Evolutionary conservation across 345 rosid genomes (phyloP).

Genomic region (Lagerstroemia speciosa): DNA sequence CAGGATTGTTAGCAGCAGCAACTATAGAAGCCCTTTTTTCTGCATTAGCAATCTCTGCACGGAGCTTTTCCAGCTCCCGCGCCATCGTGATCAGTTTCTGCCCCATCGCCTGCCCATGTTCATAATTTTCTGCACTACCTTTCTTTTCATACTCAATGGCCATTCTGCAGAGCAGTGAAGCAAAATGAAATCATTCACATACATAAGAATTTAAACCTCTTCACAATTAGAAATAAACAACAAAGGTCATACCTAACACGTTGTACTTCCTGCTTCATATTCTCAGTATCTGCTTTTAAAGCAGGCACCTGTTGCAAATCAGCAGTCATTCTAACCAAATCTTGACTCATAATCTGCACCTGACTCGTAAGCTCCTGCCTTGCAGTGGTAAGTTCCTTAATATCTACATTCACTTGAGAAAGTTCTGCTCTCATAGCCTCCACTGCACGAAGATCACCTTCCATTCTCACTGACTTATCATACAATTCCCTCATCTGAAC

Average conservation of each 20-base stretch:
- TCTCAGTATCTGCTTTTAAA: slow-evolving; percentile 65
- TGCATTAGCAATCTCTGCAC: slow-evolving; percentile 82
- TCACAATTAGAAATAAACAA: background rate
- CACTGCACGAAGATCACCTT: slow-evolving; percentile 57
- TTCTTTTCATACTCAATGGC: slow-evolving; percentile 95
- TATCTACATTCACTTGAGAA: slow-evolving; percentile 53
- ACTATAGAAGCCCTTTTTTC: slow-evolving; percentile 59
- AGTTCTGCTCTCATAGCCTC: slow-evolving; percentile 59
- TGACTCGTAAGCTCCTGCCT: slow-evolving; percentile 65
- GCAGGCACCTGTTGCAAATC: slow-evolving; percentile 73
- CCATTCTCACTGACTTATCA: slow-evolving; percentile 58
- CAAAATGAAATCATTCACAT: background rate
- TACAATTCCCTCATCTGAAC: slow-evolving; percentile 78
- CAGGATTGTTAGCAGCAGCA: slow-evolving; percentile 47
- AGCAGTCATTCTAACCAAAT: slow-evolving; percentile 53
- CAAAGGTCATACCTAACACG: slow-evolving; percentile 53
- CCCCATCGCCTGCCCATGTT: slow-evolving; percentile 89
- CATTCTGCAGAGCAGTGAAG: slow-evolving; percentile 35
- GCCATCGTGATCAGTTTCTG: slow-evolving; percentile 88
- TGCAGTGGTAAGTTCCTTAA: slow-evolving; percentile 57
- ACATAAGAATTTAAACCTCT: background rate
- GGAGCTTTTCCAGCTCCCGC: slow-evolving; percentile 88
- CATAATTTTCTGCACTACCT: slow-evolving; percentile 91
- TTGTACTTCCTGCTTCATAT: slow-evolving; percentile 78
- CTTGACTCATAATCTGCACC: slow-evolving; percentile 63